Evolutionary conservation across 805 yeast genomes (phyloP).

Genomic region (Hanseniaspora clermontiae): DNA sequence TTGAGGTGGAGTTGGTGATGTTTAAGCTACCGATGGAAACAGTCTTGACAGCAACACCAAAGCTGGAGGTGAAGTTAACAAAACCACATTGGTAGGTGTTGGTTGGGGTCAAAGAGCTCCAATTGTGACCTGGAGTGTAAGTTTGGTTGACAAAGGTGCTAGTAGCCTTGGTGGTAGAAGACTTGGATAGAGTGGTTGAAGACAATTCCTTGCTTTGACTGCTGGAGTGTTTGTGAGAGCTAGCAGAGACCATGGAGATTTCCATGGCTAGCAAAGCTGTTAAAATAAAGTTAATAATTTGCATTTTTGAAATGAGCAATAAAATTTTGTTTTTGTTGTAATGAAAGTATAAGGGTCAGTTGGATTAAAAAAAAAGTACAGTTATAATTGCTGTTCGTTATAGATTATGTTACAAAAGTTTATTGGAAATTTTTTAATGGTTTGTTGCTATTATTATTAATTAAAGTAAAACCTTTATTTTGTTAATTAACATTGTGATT

Average conservation of each 20-base stretch:
- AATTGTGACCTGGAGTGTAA: constrained; percentile 41
- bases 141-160: constrained; percentile 40
- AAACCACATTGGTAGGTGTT: constrained; percentile 30
- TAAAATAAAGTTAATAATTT: constrained; percentile 8
- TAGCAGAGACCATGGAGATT: constrained; percentile 3
- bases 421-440: constrained; percentile 1
- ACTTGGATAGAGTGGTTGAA: constrained; percentile 24
- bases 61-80: constrained; percentile 37
- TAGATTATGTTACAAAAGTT: not conserved
- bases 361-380: constrained; percentile 6
- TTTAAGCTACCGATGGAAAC: constrained; percentile 15
- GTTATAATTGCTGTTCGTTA: not conserved
- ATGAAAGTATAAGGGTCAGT: constrained; percentile 14
- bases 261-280: constrained; percentile 11
- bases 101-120: constrained; percentile 18
- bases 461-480: not conserved
- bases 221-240: constrained; percentile 29
- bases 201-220: constrained; percentile 13
- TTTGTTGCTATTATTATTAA: not conserved
- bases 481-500: too few species aligned
- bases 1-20: constrained; percentile 16
- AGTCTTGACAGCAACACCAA: constrained; percentile 23
- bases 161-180: constrained; percentile 16
- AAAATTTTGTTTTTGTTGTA: not conserved
- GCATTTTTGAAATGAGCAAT: constrained; percentile 4